Percentiles rank a stretch among this genome's conserved stretches.
Conservation (phyloP, 148 eudicot genomes). For the Heliamphora exappendiculata region DNA sequence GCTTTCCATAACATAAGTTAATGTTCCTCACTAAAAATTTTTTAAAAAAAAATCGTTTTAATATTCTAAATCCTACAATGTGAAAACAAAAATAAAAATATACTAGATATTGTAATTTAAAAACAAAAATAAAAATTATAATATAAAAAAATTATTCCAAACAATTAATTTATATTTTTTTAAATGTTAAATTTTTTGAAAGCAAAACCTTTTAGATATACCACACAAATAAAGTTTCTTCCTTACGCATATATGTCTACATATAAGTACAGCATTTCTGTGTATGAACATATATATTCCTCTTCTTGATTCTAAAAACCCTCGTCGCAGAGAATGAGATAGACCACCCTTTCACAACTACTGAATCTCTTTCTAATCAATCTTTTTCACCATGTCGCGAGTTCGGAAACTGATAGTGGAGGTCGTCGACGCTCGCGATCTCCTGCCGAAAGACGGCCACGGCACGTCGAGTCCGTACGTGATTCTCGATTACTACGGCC, state of each 20-base stretch:
- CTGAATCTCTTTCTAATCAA: neutral
- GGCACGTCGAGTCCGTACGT: conserved; percentile 85
- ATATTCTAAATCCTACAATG: no score
- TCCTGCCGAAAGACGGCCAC: conserved; percentile 81
- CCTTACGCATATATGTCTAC: neutral
- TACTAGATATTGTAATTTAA: no score
- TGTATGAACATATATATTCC: neutral
- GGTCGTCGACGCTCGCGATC: conserved; percentile 66
- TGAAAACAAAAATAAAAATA: no score
- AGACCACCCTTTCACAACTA: neutral
- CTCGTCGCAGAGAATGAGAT: neutral
- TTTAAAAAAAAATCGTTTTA: no score
- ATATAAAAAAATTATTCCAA: no score
- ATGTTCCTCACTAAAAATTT: no score
- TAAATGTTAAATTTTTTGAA: no score
- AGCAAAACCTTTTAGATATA: no score
- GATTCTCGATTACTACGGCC: conserved; percentile 68
- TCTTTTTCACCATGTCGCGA: conserved; percentile 27
- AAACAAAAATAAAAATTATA: no score
- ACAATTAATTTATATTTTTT: no score
- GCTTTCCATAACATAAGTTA: no score
- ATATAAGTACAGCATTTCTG: neutral
- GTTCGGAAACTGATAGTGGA: conserved; percentile 60
- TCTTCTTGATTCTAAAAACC: neutral
- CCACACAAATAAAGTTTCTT: no score